Conservation (phyloP, 495 filamentous ascomycete genomes). For the Tuber indicum region DNA sequence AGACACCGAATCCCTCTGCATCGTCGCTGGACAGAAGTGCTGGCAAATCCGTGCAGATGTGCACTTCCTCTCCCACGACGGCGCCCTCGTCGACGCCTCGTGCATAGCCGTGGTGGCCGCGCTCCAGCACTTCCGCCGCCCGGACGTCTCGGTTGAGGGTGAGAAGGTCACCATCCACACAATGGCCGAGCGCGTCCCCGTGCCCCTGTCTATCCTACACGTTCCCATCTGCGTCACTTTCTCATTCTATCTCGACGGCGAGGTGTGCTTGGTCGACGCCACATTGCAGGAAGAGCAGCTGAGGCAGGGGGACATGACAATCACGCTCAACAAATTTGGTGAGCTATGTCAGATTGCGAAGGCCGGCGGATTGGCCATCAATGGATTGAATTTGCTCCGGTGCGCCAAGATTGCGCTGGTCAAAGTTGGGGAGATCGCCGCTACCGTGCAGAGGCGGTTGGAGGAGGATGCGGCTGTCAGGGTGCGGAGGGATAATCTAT, state of each 20-base stretch:
- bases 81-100: slow-evolving; percentile 73
- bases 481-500: slow-evolving; percentile 63
- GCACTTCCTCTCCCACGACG: slow-evolving; percentile 83
- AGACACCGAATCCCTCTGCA: slow-evolving; percentile 90
- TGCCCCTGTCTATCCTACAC: slow-evolving; percentile 81
- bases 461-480: slow-evolving; percentile 69
- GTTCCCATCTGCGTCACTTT: slow-evolving; percentile 83
- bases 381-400: slow-evolving; percentile 65
- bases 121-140: slow-evolving; percentile 79
- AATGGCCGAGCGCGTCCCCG: slow-evolving; percentile 77
- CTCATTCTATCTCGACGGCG: slow-evolving; percentile 64
- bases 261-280: slow-evolving; percentile 62
- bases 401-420: slow-evolving; percentile 62
- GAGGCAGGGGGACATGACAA: slow-evolving; percentile 71
- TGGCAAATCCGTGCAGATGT: slow-evolving; percentile 85
- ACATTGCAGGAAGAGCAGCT: slow-evolving; percentile 78
- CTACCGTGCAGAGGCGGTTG: slow-evolving; percentile 61
- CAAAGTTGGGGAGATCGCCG: slow-evolving; percentile 73
- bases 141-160: slow-evolving; percentile 76
- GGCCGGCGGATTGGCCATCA: slow-evolving; percentile 69
- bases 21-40: slow-evolving; percentile 79
- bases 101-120: slow-evolving; percentile 83
- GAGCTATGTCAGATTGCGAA: slow-evolving; percentile 91
- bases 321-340: slow-evolving; percentile 80
- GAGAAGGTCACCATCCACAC: slow-evolving; percentile 75